Percentiles rank a stretch among this genome's conserved stretches.
Conservation (phyloP, 371 early-diverging fungal genomes). For the Mortierella sp. region DNA sequence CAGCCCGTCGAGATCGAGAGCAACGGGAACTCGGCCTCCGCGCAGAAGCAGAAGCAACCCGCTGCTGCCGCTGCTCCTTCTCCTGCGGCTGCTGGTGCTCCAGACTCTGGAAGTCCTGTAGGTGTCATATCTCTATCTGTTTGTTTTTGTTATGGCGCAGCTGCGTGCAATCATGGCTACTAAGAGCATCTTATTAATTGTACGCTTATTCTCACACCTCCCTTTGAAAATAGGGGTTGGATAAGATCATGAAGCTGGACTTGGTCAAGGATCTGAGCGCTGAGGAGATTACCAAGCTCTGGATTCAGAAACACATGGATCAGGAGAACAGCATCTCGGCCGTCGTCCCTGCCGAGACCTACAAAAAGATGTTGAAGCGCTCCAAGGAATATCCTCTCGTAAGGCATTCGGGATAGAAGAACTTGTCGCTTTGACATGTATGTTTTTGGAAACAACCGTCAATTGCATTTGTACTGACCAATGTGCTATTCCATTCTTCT, state of each 20-base stretch:
- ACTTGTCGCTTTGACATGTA: not conserved
- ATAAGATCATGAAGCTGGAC: constrained; percentile 86
- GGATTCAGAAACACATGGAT: constrained; percentile 85
- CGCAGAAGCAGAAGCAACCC: not conserved
- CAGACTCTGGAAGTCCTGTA: constrained; percentile 7
- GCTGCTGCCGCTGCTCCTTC: not conserved
- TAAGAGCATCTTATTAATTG: not conserved
- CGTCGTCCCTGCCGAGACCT: constrained; percentile 79
- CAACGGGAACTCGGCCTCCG: constrained; percentile 6
- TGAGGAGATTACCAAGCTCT: constrained; percentile 81
- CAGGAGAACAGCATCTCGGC: constrained; percentile 80
- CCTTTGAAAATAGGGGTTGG: constrained; percentile 67
- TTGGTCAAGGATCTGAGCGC: constrained; percentile 71
- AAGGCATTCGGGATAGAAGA: constrained; percentile 25
- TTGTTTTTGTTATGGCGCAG: not conserved
- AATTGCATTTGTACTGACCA: not conserved
- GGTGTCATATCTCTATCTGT: not conserved
- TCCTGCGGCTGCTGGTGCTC: not conserved
- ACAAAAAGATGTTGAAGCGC: constrained; percentile 74
- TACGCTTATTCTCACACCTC: not conserved
- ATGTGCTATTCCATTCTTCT: not conserved
- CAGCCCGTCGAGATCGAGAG: constrained; percentile 18
- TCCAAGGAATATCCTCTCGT: constrained; percentile 83
- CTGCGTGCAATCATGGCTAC: not conserved
- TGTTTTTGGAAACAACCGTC: not conserved